Percentiles rank a stretch among this genome's conserved stretches.
These are phyloP conservation scores for Salix udensis DNA, from an alignment of 345 rosid genomes.

Conservation along the genomic window DNA sequence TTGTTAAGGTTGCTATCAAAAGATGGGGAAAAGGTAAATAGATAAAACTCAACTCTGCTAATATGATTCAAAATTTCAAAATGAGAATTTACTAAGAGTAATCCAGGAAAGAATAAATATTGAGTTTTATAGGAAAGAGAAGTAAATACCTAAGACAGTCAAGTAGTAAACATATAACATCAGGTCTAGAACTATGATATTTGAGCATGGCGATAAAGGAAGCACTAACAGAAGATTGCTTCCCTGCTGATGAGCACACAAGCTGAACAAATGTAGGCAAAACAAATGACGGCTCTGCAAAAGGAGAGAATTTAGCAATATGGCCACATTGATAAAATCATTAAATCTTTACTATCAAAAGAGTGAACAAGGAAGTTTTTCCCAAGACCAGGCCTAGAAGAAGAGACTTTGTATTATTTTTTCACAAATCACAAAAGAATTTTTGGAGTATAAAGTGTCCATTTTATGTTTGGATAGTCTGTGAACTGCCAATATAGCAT, in stretches of 20 bases:
- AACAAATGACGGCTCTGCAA: constrained; percentile 66
- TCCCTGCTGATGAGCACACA: constrained; percentile 44
- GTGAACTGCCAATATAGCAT: too few relatives aligned
- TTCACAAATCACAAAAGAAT: neutral
- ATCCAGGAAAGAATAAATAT: neutral
- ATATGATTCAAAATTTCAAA: neutral
- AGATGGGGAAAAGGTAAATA: constrained; percentile 13
- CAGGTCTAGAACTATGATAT: constrained; percentile 55
- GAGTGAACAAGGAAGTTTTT: neutral
- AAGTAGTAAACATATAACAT: constrained; percentile 61
- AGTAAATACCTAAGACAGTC: constrained; percentile 69
- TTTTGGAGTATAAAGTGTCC: neutral
- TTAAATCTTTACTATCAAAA: neutral
- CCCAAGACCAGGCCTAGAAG: neutral
- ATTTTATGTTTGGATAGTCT: too few relatives aligned
- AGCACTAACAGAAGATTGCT: constrained; percentile 42
- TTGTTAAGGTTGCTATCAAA: constrained; percentile 47
- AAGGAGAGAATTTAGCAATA: constrained; percentile 10
- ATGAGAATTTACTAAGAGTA: neutral
- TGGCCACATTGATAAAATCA: constrained; percentile 10
- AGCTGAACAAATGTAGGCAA: constrained; percentile 59
- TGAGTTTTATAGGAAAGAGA: neutral
- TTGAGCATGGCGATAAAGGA: constrained; percentile 57
- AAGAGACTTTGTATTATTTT: neutral
- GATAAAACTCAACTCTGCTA: neutral